Evolutionary conservation across 805 yeast species (phyloP).

Genomic region (Ogataea allantospora): DNA sequence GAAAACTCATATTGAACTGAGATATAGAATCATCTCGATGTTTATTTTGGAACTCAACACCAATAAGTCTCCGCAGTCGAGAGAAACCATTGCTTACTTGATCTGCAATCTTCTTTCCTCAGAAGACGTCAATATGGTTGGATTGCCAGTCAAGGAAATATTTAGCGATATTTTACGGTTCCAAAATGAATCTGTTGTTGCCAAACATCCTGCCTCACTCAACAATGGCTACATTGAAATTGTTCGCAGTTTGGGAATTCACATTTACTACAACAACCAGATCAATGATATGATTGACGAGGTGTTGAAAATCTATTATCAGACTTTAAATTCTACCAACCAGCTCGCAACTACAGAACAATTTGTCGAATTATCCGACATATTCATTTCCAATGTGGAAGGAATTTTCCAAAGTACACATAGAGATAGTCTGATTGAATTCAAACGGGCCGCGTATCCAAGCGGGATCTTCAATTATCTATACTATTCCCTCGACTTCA

Average conservation of each 20-base stretch:
- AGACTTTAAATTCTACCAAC: slow-evolving; percentile 22
- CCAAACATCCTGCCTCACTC: slow-evolving; percentile 30
- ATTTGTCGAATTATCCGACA: slow-evolving; percentile 20
- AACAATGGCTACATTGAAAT: slow-evolving; percentile 50
- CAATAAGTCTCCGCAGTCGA: slow-evolving; percentile 12
- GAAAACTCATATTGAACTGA: slow-evolving; percentile 56
- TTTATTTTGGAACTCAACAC: slow-evolving; percentile 56
- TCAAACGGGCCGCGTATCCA: slow-evolving; percentile 43
- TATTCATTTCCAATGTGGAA: slow-evolving; percentile 26
- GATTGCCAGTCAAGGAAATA: slow-evolving; percentile 80
- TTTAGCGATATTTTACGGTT: slow-evolving; percentile 55
- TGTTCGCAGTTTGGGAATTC: slow-evolving; percentile 69
- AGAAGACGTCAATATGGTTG: slow-evolving; percentile 73
- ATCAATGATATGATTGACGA: slow-evolving; percentile 77
- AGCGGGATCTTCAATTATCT: slow-evolving; percentile 44
- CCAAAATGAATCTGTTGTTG: slow-evolving; percentile 37
- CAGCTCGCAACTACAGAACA: slow-evolving; percentile 9
- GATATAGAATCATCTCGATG: slow-evolving; percentile 30
- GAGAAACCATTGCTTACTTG: slow-evolving; percentile 25
- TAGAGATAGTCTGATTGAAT: slow-evolving; percentile 30
- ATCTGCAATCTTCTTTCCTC: slow-evolving; percentile 60
- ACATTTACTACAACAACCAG: slow-evolving; percentile 84
- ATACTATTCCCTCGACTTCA: slow-evolving; percentile 25
- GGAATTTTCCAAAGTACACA: slow-evolving; percentile 25
- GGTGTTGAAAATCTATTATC: slow-evolving; percentile 46